A percentile compares a stretch with the other conserved stretches of the same genome.
Evolutionary conservation across 177 flowering plant species (phyloP).

Genomic region (Telopea speciosissima): DNA sequence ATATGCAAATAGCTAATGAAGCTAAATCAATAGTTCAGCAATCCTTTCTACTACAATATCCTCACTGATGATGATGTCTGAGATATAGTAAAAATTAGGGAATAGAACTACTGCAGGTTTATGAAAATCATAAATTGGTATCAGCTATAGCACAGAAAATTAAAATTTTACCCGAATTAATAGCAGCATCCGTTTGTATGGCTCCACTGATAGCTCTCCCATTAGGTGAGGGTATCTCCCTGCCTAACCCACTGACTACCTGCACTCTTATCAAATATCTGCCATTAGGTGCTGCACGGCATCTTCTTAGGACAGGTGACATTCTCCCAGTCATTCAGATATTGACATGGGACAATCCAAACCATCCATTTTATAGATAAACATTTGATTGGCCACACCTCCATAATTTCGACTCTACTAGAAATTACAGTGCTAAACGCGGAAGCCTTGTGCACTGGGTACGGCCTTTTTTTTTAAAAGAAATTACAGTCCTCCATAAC

Average conservation of each 20-base stretch:
- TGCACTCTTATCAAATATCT: conserved; percentile 18
- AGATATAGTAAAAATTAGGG: neutral
- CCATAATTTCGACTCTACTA: no score
- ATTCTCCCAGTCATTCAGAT: neutral
- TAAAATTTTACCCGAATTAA: conserved; percentile 57
- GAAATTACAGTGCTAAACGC: no score
- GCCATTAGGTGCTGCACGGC: no score
- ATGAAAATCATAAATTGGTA: neutral
- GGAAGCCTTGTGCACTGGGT: no score
- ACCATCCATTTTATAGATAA: neutral
- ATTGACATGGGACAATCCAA: neutral
- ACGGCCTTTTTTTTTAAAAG: no score
- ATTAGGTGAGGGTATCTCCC: conserved; percentile 91
- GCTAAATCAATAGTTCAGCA: neutral
- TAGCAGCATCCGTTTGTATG: conserved; percentile 93
- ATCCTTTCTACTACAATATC: neutral
- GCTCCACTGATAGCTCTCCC: conserved; percentile 80
- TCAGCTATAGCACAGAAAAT: neutral
- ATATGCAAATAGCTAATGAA: neutral
- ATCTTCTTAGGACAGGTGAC: no score
- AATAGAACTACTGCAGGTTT: neutral
- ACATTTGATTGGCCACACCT: neutral
- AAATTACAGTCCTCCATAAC: no score
- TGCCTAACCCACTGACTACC: conserved; percentile 89
- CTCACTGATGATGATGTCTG: neutral